Evolutionary conservation across 768 basidiomycete genomes (phyloP).

Genomic region (Lactarius psammicola): DNA sequence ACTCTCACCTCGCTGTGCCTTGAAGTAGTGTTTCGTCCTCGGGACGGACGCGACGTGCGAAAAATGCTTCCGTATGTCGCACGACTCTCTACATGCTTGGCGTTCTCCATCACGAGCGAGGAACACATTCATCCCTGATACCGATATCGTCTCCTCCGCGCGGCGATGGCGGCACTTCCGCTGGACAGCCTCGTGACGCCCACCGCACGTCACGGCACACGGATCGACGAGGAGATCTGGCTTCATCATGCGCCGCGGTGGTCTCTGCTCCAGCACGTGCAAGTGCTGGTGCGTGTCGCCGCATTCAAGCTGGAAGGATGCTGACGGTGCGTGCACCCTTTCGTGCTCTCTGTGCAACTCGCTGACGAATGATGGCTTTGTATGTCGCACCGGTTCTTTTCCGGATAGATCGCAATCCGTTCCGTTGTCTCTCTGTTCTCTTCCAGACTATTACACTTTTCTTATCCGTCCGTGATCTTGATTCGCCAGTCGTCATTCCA

Average conservation of each 20-base stretch:
- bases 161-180: background rate
- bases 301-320: conserved; percentile 38
- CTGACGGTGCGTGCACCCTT: background rate
- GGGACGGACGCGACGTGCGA: background rate
- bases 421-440: background rate
- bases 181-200: background rate
- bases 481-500: background rate
- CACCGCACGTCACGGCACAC: too few relatives aligned
- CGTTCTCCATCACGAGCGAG: background rate
- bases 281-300: too few relatives aligned
- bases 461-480: background rate
- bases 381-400: background rate
- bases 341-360: background rate
- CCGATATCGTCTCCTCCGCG: too few relatives aligned
- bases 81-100: background rate
- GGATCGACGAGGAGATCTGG: background rate
- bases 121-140: too few relatives aligned
- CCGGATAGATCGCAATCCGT: background rate
- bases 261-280: background rate
- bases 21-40: background rate
- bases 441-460: background rate
- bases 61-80: background rate
- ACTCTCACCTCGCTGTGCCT: background rate
- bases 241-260: background rate
- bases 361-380: too few relatives aligned